phyloP scores from a whole-genome alignment of 1,284 basidiomycete genomes.

The Melampsora medusae region DNA sequence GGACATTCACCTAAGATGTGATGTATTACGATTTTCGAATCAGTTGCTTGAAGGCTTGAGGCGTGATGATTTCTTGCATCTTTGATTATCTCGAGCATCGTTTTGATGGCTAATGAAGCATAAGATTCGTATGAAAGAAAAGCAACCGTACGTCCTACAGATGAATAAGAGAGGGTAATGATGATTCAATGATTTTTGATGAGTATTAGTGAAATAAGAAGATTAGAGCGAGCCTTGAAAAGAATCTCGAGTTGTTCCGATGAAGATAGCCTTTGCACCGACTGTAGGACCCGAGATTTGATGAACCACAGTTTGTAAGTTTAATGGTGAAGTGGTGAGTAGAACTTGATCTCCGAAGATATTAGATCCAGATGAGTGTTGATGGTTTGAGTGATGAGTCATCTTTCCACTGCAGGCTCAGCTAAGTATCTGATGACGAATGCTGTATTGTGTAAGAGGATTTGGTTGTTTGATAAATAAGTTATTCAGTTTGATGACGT shows the following conservation, averaged over 20 bases:
- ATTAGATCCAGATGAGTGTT: no score
- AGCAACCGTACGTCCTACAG: conserved; percentile 48
- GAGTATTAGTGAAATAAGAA: not conserved
- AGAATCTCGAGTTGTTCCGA: conserved; percentile 50
- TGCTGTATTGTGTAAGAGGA: no score
- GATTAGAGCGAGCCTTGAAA: conserved; percentile 47
- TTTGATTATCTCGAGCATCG: conserved; percentile 20
- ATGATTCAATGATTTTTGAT: not conserved
- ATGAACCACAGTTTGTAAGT: conserved; percentile 46
- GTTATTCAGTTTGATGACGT: no score
- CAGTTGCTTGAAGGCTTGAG: not conserved
- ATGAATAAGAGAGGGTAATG: conserved; percentile 7
- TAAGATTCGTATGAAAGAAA: conserved; percentile 52
- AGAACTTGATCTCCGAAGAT: conserved; percentile 46
- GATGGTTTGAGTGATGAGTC: no score
- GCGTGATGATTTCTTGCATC: not conserved
- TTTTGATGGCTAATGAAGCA: conserved; percentile 49
- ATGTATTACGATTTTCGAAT: conserved; percentile 61
- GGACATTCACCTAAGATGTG: conserved; percentile 77
- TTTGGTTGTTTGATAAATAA: no score
- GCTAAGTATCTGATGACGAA: no score
- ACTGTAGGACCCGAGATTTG: conserved; percentile 47
- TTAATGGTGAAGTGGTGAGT: conserved; percentile 48
- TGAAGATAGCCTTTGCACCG: conserved; percentile 51
- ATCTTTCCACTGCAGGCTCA: no score